Evolutionary conservation across 768 basidiomycete genomes (phyloP).

Genomic region (Kwoniella sp.): DNA sequence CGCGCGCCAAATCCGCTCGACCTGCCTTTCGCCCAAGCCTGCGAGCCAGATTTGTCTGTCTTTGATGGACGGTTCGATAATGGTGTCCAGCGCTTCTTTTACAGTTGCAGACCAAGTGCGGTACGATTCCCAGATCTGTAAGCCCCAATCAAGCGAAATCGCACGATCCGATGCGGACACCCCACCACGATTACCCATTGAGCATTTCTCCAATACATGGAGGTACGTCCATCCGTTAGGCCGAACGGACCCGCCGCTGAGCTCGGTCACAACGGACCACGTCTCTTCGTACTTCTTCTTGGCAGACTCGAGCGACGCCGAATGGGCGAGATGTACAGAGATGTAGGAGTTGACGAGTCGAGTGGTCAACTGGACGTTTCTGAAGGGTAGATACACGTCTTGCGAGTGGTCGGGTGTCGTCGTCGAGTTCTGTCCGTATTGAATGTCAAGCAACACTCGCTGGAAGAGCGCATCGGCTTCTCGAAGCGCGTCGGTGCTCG

Average conservation of each 20-base stretch:
- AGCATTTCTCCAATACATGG: slow-evolving; percentile 71
- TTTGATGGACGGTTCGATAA: not conserved
- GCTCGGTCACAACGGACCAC: slow-evolving; percentile 20
- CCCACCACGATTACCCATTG: slow-evolving; percentile 57
- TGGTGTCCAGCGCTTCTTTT: not conserved
- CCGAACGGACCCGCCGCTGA: slow-evolving; percentile 1
- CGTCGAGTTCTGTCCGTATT: slow-evolving; percentile 8
- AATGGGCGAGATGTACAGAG: slow-evolving; percentile 70
- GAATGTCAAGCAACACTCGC: slow-evolving; percentile 63
- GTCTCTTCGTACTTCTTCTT: slow-evolving; percentile 60
- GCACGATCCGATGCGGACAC: slow-evolving; percentile 58
- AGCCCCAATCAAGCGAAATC: slow-evolving; percentile 62
- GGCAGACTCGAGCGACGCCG: slow-evolving; percentile 60
- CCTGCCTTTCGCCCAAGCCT: slow-evolving; percentile 48
- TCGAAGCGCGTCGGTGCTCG: slow-evolving; percentile 67
- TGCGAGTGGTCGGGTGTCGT: not conserved
- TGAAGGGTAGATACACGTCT: slow-evolving; percentile 59
- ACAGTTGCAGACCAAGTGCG: not conserved
- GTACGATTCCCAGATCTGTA: slow-evolving; percentile 73
- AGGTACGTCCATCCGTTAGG: slow-evolving; percentile 65
- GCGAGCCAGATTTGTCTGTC: slow-evolving; percentile 7
- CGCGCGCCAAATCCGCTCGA: slow-evolving; percentile 71
- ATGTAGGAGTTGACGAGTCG: slow-evolving; percentile 78
- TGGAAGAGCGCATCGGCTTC: slow-evolving; percentile 71
- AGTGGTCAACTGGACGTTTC: slow-evolving; percentile 64